Percentiles rank a stretch among this genome's conserved stretches.
phyloP scores from a whole-genome alignment of 129 eudicot species.

The sunflower (Helianthus annuus) region DNA sequence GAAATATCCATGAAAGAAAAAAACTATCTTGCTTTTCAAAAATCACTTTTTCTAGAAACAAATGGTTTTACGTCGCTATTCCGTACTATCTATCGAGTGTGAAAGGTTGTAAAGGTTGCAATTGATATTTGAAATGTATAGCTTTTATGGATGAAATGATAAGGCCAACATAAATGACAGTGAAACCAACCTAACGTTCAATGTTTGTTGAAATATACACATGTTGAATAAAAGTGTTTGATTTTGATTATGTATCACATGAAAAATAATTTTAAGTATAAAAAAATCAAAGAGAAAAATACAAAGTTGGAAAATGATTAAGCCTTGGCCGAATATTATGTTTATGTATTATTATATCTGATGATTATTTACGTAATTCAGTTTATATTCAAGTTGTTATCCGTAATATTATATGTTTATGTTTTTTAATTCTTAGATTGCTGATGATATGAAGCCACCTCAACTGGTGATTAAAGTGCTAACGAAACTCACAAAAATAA shows the following conservation, averaged over 20 bases:
- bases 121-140: not conserved
- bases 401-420: not conserved
- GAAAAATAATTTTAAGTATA: too few species aligned
- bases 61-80: slow-evolving; percentile 8
- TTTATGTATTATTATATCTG: not conserved
- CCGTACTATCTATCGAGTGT: not conserved
- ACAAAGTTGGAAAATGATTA: not conserved
- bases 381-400: not conserved
- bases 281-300: too few species aligned
- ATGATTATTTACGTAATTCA: not conserved
- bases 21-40: not conserved
- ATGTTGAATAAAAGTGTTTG: not conserved
- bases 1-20: not conserved
- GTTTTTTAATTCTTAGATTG: slow-evolving; percentile 38
- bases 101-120: not conserved
- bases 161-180: slow-evolving; percentile 13
- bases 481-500: slow-evolving; percentile 38
- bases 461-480: slow-evolving; percentile 38
- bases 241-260: not conserved
- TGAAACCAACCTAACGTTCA: slow-evolving; percentile 15
- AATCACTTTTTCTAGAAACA: not conserved
- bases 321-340: too few species aligned
- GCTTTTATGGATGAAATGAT: not conserved
- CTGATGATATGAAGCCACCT: slow-evolving; percentile 61
- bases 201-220: not conserved